Conservation (phyloP, 495 filamentous ascomycete species). For the Penicillium lagena region DNA sequence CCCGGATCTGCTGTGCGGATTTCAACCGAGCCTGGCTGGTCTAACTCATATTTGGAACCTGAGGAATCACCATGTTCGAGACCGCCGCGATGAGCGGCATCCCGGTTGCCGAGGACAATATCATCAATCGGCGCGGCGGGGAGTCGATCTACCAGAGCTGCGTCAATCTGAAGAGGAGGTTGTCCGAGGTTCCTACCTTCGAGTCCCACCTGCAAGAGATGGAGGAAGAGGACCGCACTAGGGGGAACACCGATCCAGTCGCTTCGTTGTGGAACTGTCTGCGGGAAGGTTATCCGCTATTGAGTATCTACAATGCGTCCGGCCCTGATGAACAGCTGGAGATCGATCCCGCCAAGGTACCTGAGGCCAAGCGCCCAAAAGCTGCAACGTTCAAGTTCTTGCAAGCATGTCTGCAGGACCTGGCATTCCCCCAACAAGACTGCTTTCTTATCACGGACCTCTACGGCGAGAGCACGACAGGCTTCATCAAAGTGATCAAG, state of each 20-base stretch:
- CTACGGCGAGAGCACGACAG: slow-evolving; percentile 89
- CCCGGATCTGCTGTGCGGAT: slow-evolving; percentile 35
- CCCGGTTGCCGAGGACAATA: slow-evolving; percentile 72
- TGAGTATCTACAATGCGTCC: slow-evolving; percentile 83
- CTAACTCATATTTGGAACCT: slow-evolving; percentile 15
- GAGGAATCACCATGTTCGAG: slow-evolving; percentile 32
- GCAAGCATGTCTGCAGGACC: slow-evolving; percentile 60
- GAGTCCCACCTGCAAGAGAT: slow-evolving; percentile 60
- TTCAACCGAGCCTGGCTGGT: slow-evolving; percentile 25
- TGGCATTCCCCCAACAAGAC: slow-evolving; percentile 70
- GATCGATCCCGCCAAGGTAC: slow-evolving; percentile 52
- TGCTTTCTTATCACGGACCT: slow-evolving; percentile 89
- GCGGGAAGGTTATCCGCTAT: slow-evolving; percentile 73
- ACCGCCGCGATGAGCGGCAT: slow-evolving; percentile 38
- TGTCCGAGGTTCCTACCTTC: slow-evolving; percentile 79
- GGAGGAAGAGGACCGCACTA: slow-evolving; percentile 51
- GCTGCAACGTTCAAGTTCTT: slow-evolving; percentile 66
- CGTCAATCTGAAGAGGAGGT: slow-evolving; percentile 68
- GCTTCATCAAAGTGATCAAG: slow-evolving; percentile 90
- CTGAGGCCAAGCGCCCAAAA: slow-evolving; percentile 62
- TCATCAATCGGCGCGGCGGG: slow-evolving; percentile 91
- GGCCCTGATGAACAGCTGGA: slow-evolving; percentile 56
- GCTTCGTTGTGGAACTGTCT: slow-evolving; percentile 86
- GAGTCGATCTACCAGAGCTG: slow-evolving; percentile 95
- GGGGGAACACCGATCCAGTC: slow-evolving; percentile 72